Evolutionary conservation across 2,329 filamentous ascomycete genomes (phyloP).

Genomic region (Colletotrichum cereale): DNA sequence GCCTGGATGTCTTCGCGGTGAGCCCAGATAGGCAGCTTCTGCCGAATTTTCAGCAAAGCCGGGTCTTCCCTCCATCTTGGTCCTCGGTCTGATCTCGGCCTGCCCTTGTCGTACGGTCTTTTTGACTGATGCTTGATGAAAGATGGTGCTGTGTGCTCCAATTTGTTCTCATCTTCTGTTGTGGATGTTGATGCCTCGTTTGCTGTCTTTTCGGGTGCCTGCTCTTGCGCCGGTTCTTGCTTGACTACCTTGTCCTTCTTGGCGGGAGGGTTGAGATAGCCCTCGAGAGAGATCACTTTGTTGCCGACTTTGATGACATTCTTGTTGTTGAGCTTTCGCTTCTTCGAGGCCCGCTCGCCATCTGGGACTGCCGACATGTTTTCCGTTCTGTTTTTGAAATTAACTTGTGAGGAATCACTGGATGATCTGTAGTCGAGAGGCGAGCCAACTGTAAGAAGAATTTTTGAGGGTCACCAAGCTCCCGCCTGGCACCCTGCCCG

Average conservation of each 20-base stretch:
- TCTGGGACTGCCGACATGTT: slow-evolving; percentile 37
- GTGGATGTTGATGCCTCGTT: not conserved
- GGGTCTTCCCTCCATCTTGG: slow-evolving; percentile 47
- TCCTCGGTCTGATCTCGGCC: slow-evolving; percentile 9
- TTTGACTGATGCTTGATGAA: slow-evolving; percentile 14
- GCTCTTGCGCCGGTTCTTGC: slow-evolving; percentile 18
- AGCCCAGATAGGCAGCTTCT: slow-evolving; percentile 84
- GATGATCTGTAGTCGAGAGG: not conserved
- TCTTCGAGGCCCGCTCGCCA: slow-evolving; percentile 52
- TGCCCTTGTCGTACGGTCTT: slow-evolving; percentile 5
- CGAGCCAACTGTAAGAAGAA: slow-evolving; percentile 3
- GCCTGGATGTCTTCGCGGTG: slow-evolving; percentile 77
- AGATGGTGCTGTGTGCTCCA: not conserved
- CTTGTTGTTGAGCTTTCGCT: slow-evolving; percentile 50
- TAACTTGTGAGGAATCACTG: not conserved
- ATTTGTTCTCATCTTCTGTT: slow-evolving; percentile 7
- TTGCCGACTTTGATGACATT: slow-evolving; percentile 61
- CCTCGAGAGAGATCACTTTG: slow-evolving; percentile 63
- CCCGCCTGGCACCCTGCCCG: not conserved
- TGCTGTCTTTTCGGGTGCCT: not conserved
- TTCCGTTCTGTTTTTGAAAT: not conserved
- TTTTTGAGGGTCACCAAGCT: slow-evolving; percentile 30
- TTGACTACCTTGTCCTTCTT: slow-evolving; percentile 38
- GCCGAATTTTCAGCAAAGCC: slow-evolving; percentile 62
- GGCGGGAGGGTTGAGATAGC: slow-evolving; percentile 58